Base-by-base conservation (phyloP, 1,284 basidiomycete species). In the Leccinum subrobustum region DNA sequence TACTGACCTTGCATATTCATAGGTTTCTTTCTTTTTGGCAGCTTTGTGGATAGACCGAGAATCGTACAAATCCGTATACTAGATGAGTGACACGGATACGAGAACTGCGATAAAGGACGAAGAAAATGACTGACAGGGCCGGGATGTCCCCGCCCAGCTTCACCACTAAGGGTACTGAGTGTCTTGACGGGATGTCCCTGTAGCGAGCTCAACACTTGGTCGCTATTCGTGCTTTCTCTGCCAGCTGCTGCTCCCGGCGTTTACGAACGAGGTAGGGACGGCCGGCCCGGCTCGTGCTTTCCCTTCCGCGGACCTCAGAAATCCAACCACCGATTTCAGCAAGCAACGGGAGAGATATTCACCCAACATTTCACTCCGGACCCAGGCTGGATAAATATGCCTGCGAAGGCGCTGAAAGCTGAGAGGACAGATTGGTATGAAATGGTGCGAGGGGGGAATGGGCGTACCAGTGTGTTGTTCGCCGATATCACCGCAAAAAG, bases 281-380 rank as follows among this genome's bases (percentile, higher is more conserved):
- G 1, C 91, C 93, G 0, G 88, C 92, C 18, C 92, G 81, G 75
- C 92, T 95, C 53, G 84, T 86, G 65, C 86, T 93, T 67, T 83
- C 78, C 60, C 88, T 79, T 1, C 85, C 85, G 7, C 96, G 78
- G 62, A 79, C 70, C 60, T 82, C 78, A 42, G 85, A 89, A 56
- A 96, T 88, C 93, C 93, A 96, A 71, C 83, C 85, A 0, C 93
- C 93, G 23, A 88, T 86, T 53, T 88, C 84, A 1, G 86, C 88
- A 52, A 96, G 78, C 63, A 81, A 76, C 20, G 85, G 81, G 76
- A 63, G 76, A 63, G 91, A 81, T 48, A 90, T 78, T 14, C 78
- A 74, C 1, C 86, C 83, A 0, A 93, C 87, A 14, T 82, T 75
- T 75, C 92, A 95, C 2, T 81, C 63, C 75, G 75, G 52, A 35